phyloP scores from a whole-genome alignment of 495 filamentous ascomycete genomes.

The Hypoxylon trugodes region DNA sequence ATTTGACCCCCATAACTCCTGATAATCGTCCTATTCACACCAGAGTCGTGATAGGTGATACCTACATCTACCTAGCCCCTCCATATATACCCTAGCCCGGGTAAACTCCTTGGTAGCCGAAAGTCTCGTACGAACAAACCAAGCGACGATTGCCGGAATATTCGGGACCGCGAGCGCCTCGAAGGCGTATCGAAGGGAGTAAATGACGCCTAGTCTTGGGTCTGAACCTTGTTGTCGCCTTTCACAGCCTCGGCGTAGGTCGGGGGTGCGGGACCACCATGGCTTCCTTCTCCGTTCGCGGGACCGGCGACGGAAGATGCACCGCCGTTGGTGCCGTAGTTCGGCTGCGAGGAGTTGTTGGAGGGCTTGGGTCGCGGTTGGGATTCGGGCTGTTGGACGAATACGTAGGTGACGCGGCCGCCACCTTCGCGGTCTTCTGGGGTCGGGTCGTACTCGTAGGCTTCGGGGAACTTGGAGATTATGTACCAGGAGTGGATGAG shows the following conservation, averaged over 20 bases:
- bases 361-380: conserved; percentile 26
- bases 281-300: conserved; percentile 35
- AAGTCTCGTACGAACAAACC: conserved; percentile 13
- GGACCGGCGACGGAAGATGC: conserved; percentile 36
- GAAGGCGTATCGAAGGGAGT: not conserved
- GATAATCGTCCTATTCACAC: not conserved
- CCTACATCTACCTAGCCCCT: not conserved
- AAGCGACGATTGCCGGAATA: not conserved
- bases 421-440: conserved; percentile 60
- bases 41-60: not conserved
- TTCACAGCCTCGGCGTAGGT: conserved; percentile 86
- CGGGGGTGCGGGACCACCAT: conserved; percentile 62
- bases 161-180: not conserved
- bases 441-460: conserved; percentile 69
- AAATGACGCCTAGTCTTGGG: conserved; percentile 60
- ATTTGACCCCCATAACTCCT: conserved; percentile 9
- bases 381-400: conserved; percentile 57
- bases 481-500: conserved; percentile 98
- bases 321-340: conserved; percentile 47
- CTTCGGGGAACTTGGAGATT: conserved; percentile 87
- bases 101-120: not conserved
- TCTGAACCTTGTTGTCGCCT: conserved; percentile 90
- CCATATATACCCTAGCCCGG: conserved; percentile 9
- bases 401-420: conserved; percentile 72
- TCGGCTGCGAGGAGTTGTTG: conserved; percentile 53